These are phyloP conservation scores for Tricholoma terreum DNA, from an alignment of 768 basidiomycete species.

Conservation along the genomic window DNA sequence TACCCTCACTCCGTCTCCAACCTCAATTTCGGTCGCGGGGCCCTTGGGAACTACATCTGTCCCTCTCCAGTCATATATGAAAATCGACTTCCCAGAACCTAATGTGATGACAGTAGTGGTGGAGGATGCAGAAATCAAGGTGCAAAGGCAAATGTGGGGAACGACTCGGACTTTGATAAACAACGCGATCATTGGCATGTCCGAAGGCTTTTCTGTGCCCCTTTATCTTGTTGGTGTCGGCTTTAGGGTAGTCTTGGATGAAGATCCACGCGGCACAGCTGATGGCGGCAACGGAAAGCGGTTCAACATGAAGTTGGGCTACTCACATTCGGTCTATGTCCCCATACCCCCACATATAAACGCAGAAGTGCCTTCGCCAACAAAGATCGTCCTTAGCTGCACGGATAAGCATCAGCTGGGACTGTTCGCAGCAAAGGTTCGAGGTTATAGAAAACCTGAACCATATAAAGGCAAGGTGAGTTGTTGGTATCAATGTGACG, in stretches of 20 bases:
- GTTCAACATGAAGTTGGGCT: conserved; percentile 90
- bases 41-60: conserved; percentile 47
- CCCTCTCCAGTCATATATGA: conserved; percentile 46
- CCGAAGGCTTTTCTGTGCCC: conserved; percentile 79
- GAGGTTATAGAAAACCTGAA: conserved; percentile 85
- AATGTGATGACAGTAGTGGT: conserved; percentile 48
- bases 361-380: conserved; percentile 76
- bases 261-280: conserved; percentile 61
- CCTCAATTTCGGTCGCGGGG: conserved; percentile 40
- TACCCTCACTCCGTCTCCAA: conserved; percentile 37
- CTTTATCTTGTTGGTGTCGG: conserved; percentile 93
- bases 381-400: conserved; percentile 78
- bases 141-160: conserved; percentile 94
- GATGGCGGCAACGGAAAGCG: conserved; percentile 61
- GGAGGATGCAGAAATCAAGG: conserved; percentile 62
- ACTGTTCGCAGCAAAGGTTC: conserved; percentile 82
- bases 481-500: conserved; percentile 7
- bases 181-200: conserved; percentile 90
- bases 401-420: conserved; percentile 88
- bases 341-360: conserved; percentile 81
- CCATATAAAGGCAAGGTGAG: conserved; percentile 97
- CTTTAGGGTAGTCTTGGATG: conserved; percentile 85
- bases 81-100: conserved; percentile 38
- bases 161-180: conserved; percentile 84
- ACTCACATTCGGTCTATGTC: conserved; percentile 82